Base-by-base conservation (phyloP, 129 eudicot genomes). In the Pseudognaphalium luteoalbum region DNA sequence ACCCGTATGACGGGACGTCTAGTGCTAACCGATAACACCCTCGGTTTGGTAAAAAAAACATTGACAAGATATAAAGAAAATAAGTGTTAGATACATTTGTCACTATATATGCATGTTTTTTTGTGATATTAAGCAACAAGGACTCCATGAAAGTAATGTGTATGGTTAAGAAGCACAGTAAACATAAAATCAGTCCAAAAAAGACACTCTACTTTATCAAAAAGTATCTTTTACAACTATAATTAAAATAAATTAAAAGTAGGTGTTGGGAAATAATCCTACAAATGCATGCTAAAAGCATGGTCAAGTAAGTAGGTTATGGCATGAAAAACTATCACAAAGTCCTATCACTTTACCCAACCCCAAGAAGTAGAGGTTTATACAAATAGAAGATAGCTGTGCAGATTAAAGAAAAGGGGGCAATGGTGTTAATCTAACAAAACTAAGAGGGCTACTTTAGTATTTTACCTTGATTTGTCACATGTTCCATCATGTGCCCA, bases 401-500 rank as follows among this genome's bases (percentile, higher is more conserved):
- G 8, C 61, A 10, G 33, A 72, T 47, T 51, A n/a, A 17, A 79
- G 17, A 72, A 25, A 25, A 11, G 14, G 66, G 10, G 35, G 54
- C 22, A 59, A 7, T 59, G 51, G 51, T 14, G 17, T 20, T 73
- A 52, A 73, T 56, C 20, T 32, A 52, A 65, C 47, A 72, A 28
- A 51, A 30, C 39, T 29, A 35, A 29, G 73, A 65, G 67, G 70
- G 30, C 25, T 39, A 6, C 3, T 65, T 39, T 68, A 16, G 79
- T 56, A 73, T 28, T 56, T 66, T 51, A 19, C 22, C 62, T 73
- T 80, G 52, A 67, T 65, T 50, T 72, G 56, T 72, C 78, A 65
- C 83, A 72, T 79, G 73, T 79, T 72, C 59, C 68, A 65, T 72
- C 62, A 72, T 25, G 61, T 50, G 22, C 52, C 52, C 72, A 35